Evolutionary conservation across 2,329 filamentous ascomycete species (phyloP), one percentile per base, ranked within the genome.

Genomic region (Lithohypha guttulata): DNA sequence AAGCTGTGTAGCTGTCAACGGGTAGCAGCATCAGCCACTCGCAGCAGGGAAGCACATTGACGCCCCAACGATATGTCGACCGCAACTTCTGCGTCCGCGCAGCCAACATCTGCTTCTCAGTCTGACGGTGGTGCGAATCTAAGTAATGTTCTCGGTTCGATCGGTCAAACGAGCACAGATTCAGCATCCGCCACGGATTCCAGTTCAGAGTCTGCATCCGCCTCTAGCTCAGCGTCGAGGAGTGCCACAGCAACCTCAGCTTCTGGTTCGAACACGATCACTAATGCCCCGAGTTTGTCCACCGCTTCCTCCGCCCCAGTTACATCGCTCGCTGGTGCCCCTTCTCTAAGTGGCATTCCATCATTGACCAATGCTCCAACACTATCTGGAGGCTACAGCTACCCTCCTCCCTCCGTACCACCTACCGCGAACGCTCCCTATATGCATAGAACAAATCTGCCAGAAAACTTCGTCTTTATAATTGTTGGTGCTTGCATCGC

Each of bases 381-480:
- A 25, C 62, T 78, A 31, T 64, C 69, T 6, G 73, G 71, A 47
- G 63, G 66, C 34, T 71, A 68, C 48, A 73, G 75, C 15, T 82
- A 81, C 48, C 83, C 87, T 4, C 64, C 81, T 1, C 70, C 85
- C 3, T 73, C 77, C 18, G 79, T 96, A 2, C 91, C 91, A 6
- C 82, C 86, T 18, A 94, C 84, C 2, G 70, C 74, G 26, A 75
- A 81, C 54, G 91, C 91, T 4, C 86, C 89, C 11, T 98, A 84
- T 58, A 94, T 96, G 84, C 80, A 87, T 55, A 78, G 80, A 53
- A 93, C 86, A 1, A 79, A 64, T 38, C 69, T 87, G 8, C 91
- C 91, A 2, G 83, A 96, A 54, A 91, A 91, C 39, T 95, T 89
- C 3, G 81, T 98, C 43, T 98, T 98, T 65, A 98, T 98, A 53